Conservation (phyloP, 2,329 filamentous ascomycete species). For the Neopestalotiopsis rosae region DNA sequence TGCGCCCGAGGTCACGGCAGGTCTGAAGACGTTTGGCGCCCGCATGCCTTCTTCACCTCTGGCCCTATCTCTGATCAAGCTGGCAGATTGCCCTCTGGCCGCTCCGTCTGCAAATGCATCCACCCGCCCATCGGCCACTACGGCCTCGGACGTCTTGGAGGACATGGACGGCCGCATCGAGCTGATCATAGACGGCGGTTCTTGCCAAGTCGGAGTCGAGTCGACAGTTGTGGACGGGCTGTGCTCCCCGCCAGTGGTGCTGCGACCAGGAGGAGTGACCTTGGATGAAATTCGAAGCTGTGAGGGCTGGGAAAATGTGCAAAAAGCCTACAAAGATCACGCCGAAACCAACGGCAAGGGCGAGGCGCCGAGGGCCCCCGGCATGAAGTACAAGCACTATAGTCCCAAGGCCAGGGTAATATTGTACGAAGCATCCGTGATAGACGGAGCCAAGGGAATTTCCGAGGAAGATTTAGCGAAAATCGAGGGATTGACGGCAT, state of each 20-base stretch:
- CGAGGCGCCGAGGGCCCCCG: constrained; percentile 79
- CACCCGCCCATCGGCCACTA: constrained; percentile 90
- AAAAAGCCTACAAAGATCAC: constrained; percentile 79
- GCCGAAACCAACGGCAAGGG: constrained; percentile 63
- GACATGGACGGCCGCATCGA: constrained; percentile 84
- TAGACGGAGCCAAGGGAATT: constrained; percentile 41
- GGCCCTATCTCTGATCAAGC: constrained; percentile 85
- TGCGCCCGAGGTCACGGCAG: constrained; percentile 91
- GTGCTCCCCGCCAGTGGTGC: constrained; percentile 77
- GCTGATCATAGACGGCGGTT: constrained; percentile 86
- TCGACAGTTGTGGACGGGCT: constrained; percentile 96
- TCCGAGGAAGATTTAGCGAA: constrained; percentile 39
- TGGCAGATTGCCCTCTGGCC: constrained; percentile 79
- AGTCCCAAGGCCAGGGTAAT: constrained; percentile 87
- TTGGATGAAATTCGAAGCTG: constrained; percentile 78
- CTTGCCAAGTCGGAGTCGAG: constrained; percentile 89
- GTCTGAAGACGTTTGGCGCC: constrained; percentile 82
- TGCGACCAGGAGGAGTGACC: constrained; percentile 86
- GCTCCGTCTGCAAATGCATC: constrained; percentile 95
- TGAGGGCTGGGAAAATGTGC: constrained; percentile 80
- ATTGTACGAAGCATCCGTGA: constrained; percentile 70
- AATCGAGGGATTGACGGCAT: constrained; percentile 20
- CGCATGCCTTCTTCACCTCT: constrained; percentile 87
- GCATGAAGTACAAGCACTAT: constrained; percentile 99
- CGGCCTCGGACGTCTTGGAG: constrained; percentile 85